A percentile compares a stretch with the other conserved stretches of the same genome.
These are phyloP conservation scores for Acorus calamus DNA, from an alignment of 106 monocot species.

Conservation along the genomic window DNA sequence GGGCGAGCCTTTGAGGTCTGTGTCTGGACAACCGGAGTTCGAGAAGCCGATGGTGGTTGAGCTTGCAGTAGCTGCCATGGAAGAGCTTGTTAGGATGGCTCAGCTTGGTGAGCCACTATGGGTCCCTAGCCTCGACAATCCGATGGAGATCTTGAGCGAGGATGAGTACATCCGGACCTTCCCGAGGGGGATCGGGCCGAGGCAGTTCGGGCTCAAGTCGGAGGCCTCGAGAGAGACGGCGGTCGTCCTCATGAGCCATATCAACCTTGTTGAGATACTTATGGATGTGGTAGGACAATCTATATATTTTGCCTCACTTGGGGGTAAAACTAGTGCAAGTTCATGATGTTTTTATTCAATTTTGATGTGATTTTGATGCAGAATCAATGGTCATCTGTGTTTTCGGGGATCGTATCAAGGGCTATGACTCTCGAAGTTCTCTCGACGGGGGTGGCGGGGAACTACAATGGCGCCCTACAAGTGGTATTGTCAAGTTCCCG, in stretches of 20 bases:
- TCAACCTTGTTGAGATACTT: conserved; percentile 15
- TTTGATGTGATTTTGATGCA: neutral
- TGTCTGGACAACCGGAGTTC: neutral
- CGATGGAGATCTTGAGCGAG: conserved; percentile 5
- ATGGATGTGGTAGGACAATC: conserved; percentile 12
- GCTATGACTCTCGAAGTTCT: conserved; percentile 6
- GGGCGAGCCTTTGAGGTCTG: neutral
- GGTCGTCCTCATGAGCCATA: conserved; percentile 11
- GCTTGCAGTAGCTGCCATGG: conserved; percentile 15
- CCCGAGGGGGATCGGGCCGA: conserved; percentile 9
- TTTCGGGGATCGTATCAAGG: neutral
- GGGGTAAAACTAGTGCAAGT: neutral
- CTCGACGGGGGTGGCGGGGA: conserved; percentile 1
- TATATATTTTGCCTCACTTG: neutral
- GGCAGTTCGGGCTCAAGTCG: neutral
- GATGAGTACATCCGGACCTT: conserved; percentile 14
- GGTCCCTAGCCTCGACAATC: neutral
- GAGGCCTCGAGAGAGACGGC: conserved; percentile 13
- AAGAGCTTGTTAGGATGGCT: conserved; percentile 16
- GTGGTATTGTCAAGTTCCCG: conserved; percentile 40
- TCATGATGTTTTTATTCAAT: neutral
- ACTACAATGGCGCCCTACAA: conserved; percentile 92
- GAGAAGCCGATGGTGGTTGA: conserved; percentile 12
- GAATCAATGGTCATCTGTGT: conserved; percentile 3
- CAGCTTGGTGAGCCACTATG: conserved; percentile 19